phyloP scores from a whole-genome alignment of 2,329 filamentous ascomycete genomes.

The Talaromyces sp. region DNA sequence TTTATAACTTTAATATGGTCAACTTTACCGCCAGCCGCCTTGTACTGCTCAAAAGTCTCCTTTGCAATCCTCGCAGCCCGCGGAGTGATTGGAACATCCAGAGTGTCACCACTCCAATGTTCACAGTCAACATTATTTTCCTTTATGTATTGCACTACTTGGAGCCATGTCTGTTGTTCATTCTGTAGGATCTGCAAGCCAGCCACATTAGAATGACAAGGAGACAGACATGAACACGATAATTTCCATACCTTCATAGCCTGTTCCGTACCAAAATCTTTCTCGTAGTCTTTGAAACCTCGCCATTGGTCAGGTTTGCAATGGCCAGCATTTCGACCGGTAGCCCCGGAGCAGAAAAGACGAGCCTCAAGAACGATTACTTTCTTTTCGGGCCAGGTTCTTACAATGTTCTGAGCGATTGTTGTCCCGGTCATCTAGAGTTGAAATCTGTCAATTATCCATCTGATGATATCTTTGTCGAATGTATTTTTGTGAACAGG shows the following conservation, averaged over 20 bases:
- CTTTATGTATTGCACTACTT: background rate
- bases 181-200: background rate
- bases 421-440: background rate
- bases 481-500: background rate
- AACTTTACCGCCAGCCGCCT: constrained; percentile 5
- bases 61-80: background rate
- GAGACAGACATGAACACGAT: background rate
- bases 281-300: background rate
- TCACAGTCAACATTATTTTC: constrained; percentile 9
- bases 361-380: constrained; percentile 1
- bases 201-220: background rate
- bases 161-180: constrained; percentile 1
- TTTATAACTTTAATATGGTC: constrained; percentile 2
- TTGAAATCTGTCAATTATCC: background rate
- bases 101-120: constrained; percentile 7
- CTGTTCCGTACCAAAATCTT: constrained; percentile 1
- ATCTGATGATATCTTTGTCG: background rate
- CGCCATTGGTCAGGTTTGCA: constrained; percentile 11
- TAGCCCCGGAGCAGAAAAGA: constrained; percentile 3
- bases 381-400: constrained; percentile 7
- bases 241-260: background rate
- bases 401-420: background rate
- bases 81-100: background rate
- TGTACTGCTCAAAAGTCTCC: background rate
- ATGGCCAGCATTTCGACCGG: constrained; percentile 7